phyloP scores from a whole-genome alignment of 2,329 filamentous ascomycete genomes.

The Penicillium sp. region DNA sequence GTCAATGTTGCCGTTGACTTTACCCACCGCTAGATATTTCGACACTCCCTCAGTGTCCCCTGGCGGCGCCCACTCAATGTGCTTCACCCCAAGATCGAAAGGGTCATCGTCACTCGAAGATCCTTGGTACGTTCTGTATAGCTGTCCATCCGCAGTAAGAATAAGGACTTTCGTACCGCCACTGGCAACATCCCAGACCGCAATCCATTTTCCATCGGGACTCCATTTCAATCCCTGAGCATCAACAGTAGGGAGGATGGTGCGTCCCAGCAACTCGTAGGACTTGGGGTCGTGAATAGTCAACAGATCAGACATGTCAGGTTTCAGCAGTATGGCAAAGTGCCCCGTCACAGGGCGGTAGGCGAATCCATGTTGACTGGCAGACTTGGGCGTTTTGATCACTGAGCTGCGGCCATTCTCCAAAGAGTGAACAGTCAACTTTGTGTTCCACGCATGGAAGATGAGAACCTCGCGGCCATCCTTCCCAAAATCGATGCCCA shows the following conservation, averaged over 20 bases:
- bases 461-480: slow-evolving; percentile 34
- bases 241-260: slow-evolving; percentile 47
- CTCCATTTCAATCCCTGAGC: slow-evolving; percentile 56
- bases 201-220: slow-evolving; percentile 54
- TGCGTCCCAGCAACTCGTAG: slow-evolving; percentile 30
- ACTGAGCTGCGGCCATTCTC: slow-evolving; percentile 31
- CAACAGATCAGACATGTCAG: slow-evolving; percentile 33
- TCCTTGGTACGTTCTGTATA: slow-evolving; percentile 49
- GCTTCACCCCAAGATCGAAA: slow-evolving; percentile 46
- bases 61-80: slow-evolving; percentile 49
- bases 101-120: slow-evolving; percentile 31
- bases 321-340: slow-evolving; percentile 37
- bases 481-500: slow-evolving; percentile 36
- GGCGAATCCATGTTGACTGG: slow-evolving; percentile 31
- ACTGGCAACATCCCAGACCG: slow-evolving; percentile 51
- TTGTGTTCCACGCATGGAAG: slow-evolving; percentile 38
- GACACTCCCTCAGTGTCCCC: slow-evolving; percentile 19
- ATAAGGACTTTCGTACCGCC: slow-evolving; percentile 48
- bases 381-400: slow-evolving; percentile 38
- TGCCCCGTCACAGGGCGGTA: slow-evolving; percentile 38
- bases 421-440: slow-evolving; percentile 33
- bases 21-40: slow-evolving; percentile 45
- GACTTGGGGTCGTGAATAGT: slow-evolving; percentile 34
- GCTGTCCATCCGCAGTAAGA: slow-evolving; percentile 55
- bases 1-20: slow-evolving; percentile 46